Conservation (phyloP, 306 rosid genomes). For the Citrullus colocynthis region DNA sequence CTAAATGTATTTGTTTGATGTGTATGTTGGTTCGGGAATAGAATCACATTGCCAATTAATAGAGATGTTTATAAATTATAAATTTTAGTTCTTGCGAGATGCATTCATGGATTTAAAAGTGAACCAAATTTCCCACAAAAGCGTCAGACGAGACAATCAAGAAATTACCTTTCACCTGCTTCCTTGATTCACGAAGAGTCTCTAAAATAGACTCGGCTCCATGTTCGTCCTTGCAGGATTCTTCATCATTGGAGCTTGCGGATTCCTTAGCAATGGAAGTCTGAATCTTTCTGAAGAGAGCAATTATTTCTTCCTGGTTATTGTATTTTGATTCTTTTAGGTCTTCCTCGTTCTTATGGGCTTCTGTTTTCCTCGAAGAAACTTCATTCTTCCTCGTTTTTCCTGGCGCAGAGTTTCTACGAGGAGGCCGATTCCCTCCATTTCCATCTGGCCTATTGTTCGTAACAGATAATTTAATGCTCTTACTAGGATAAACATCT, state of each 20-base stretch:
- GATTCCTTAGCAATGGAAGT: constrained; percentile 29
- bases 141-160: neutral
- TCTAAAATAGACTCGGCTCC: constrained; percentile 23
- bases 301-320: constrained; percentile 43
- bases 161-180: constrained; percentile 20
- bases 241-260: constrained; percentile 7
- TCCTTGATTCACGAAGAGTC: constrained; percentile 28
- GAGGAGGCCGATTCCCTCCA: constrained; percentile 11
- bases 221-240: constrained; percentile 9
- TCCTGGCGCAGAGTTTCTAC: constrained; percentile 17
- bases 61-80: too few relatives aligned
- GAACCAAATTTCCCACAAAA: neutral
- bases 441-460: constrained; percentile 21
- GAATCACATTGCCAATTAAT: neutral
- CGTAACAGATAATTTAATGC: constrained; percentile 6
- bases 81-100: neutral
- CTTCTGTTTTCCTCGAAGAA: neutral
- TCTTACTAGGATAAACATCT: constrained; percentile 22
- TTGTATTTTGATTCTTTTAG: constrained; percentile 16
- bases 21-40: neutral
- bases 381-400: constrained; percentile 2
- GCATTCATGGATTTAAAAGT: neutral
- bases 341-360: constrained; percentile 15
- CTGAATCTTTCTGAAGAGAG: constrained; percentile 34
- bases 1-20: neutral